Percentiles rank a stretch among this genome's conserved stretches.
These are phyloP conservation scores for Penicillium sclerotiorum DNA, from an alignment of 2,329 filamentous ascomycete species.

Conservation along the genomic window DNA sequence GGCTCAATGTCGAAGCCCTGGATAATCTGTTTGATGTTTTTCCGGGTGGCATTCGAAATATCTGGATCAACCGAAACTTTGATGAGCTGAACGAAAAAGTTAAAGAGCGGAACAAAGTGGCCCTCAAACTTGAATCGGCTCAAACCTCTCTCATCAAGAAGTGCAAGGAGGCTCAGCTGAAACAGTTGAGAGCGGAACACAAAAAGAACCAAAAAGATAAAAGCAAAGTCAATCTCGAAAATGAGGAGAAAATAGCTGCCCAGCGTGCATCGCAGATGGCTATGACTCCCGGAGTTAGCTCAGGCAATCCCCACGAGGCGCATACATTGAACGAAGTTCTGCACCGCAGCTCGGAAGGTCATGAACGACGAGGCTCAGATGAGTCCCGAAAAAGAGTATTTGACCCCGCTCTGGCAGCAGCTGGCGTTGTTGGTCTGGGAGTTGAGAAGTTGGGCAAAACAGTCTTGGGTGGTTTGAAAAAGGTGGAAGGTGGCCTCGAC, in stretches of 20 bases:
- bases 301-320: slow-evolving; percentile 61
- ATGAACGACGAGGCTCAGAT: slow-evolving; percentile 15
- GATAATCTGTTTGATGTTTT: slow-evolving; percentile 91
- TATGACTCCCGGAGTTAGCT: slow-evolving; percentile 55
- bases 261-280: slow-evolving; percentile 49
- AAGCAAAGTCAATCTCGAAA: slow-evolving; percentile 36
- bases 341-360: slow-evolving; percentile 25
- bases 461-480: slow-evolving; percentile 47
- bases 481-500: slow-evolving; percentile 41
- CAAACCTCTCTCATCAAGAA: slow-evolving; percentile 81
- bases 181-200: slow-evolving; percentile 64
- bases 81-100: slow-evolving; percentile 84
- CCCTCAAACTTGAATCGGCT: slow-evolving; percentile 72
- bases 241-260: slow-evolving; percentile 53
- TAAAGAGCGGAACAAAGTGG: slow-evolving; percentile 70
- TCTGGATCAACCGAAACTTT: slow-evolving; percentile 94
- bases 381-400: slow-evolving; percentile 29
- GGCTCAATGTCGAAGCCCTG: slow-evolving; percentile 82
- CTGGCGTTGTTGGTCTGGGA: slow-evolving; percentile 55
- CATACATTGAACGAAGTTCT: slow-evolving; percentile 53
- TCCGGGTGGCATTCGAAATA: slow-evolving; percentile 89
- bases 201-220: slow-evolving; percentile 61
- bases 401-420: slow-evolving; percentile 54
- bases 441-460: slow-evolving; percentile 49
- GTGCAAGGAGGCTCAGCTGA: slow-evolving; percentile 78